Evolutionary conservation across 2,329 filamentous ascomycete genomes (phyloP).

Genomic region (Trichoderma sp.): DNA sequence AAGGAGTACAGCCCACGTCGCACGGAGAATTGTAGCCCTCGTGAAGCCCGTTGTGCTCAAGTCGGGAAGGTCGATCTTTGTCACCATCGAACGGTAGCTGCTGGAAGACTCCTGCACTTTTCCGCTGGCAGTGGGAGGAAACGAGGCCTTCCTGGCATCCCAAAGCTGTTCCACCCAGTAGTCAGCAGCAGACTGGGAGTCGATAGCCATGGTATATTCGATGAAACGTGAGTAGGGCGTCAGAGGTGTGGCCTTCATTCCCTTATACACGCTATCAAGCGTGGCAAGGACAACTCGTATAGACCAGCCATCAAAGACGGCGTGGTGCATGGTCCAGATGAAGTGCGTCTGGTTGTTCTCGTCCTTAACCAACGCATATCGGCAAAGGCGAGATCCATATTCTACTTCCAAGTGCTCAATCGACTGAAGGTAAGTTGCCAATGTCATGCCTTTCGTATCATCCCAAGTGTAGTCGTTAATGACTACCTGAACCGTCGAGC

Average conservation of each 20-base stretch:
- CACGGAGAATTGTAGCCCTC: slow-evolving; percentile 33
- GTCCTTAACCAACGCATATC: slow-evolving; percentile 14
- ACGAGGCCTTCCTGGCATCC: slow-evolving; percentile 12
- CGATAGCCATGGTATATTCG: slow-evolving; percentile 14
- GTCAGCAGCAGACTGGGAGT: not conserved
- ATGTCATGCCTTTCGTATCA: not conserved
- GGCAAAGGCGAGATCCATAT: slow-evolving; percentile 26
- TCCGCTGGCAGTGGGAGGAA: not conserved
- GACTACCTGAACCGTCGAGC: slow-evolving; percentile 28
- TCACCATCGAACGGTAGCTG: not conserved
- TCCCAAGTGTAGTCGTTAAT: slow-evolving; percentile 22
- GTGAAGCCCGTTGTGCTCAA: slow-evolving; percentile 24
- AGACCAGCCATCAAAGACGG: slow-evolving; percentile 33
- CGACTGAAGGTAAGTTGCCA: not conserved
- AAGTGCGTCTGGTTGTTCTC: not conserved
- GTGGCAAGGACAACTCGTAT: slow-evolving; percentile 9
- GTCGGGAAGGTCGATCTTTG: slow-evolving; percentile 9
- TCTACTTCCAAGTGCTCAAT: not conserved
- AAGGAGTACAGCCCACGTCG: slow-evolving; percentile 41
- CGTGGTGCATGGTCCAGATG: slow-evolving; percentile 27
- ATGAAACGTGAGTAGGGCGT: slow-evolving; percentile 18
- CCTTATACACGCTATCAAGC: not conserved
- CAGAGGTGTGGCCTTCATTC: not conserved
- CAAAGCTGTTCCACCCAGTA: slow-evolving; percentile 15
- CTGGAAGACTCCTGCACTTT: not conserved